These are phyloP conservation scores for Penicillium janthinellum DNA, from an alignment of 2,329 filamentous ascomycete species.

Conservation along the genomic window DNA sequence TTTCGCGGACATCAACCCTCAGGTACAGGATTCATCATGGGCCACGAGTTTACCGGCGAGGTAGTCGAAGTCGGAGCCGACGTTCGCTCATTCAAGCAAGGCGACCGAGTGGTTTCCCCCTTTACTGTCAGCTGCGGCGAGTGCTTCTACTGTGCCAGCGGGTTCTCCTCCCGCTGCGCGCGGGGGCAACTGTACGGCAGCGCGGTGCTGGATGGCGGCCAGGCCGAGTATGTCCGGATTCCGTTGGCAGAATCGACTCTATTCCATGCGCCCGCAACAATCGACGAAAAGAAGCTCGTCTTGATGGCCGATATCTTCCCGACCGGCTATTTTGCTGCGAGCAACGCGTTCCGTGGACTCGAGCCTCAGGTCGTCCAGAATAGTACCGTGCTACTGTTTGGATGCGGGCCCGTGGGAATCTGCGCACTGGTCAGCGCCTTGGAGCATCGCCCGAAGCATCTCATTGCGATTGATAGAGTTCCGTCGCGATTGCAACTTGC, in stretches of 20 bases:
- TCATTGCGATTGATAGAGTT: slow-evolving; percentile 79
- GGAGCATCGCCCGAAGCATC: slow-evolving; percentile 68
- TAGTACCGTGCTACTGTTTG: slow-evolving; percentile 66
- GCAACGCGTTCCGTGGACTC: slow-evolving; percentile 69
- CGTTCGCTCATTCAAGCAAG: slow-evolving; percentile 61
- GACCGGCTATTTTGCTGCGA: slow-evolving; percentile 74
- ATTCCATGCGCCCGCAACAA: slow-evolving; percentile 66
- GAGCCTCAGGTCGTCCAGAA: slow-evolving; percentile 47
- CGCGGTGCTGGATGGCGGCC: slow-evolving; percentile 69
- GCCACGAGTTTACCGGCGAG: slow-evolving; percentile 82
- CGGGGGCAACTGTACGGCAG: slow-evolving; percentile 70
- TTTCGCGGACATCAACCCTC: slow-evolving; percentile 79
- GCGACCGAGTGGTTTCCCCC: slow-evolving; percentile 77
- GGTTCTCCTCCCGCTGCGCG: slow-evolving; percentile 73
- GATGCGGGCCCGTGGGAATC: slow-evolving; percentile 79
- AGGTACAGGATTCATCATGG: slow-evolving; percentile 62
- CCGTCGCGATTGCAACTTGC: slow-evolving; percentile 72
- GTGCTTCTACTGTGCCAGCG: slow-evolving; percentile 81
- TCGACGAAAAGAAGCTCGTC: slow-evolving; percentile 72
- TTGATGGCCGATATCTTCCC: slow-evolving; percentile 93
- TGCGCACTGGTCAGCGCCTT: slow-evolving; percentile 77
- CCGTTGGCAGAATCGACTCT: slow-evolving; percentile 78
- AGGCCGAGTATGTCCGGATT: slow-evolving; percentile 79
- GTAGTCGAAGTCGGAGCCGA: slow-evolving; percentile 65
- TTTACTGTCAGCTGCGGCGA: slow-evolving; percentile 75